Base-by-base conservation (phyloP, 208 protist genomes). In the Spongospora subterranea region DNA sequence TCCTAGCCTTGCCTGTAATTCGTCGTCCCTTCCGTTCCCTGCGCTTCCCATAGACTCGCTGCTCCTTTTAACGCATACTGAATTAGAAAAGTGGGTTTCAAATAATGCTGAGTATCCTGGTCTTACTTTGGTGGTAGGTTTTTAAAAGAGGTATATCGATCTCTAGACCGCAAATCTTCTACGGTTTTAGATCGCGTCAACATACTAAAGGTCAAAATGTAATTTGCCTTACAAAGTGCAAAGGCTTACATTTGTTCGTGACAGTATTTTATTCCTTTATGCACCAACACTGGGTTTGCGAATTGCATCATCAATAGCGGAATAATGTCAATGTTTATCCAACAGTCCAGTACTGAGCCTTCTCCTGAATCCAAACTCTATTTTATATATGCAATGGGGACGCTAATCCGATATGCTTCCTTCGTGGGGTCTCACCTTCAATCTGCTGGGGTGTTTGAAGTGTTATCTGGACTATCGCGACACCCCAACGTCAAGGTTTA, bases 241-340 rank as follows among this genome's bases (percentile, higher is more conserved):
- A 82, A 82, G 35, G 17, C 6, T 82, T 82, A 43, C 35, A 20
- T 6, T 20, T 45, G 35, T 20, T 43, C 17, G 6, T 35, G 17
- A 6, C n/a, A 82, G 71, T 82, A 82, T 43, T 82, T 82, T 35
- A 82, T 82, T 43, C 71, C 71, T 40, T 82, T 82, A 35, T 82
- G 71, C 71, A 82, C 71, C 6, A 82, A 82, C n/a, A 82, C 71
- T n/a, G 71, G 71, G 35, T 82, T 82, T 35, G 71, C 71, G 6
- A 82, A 82, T 35, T 82, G 71, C 35, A 43, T 82, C 71, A 82
- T 82, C n/a, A 82, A 82, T n/a, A 82, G 71, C 35, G 71, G 71
- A 35, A 82, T 82, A 45, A 82, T 82, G 71, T 82, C 71, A 6
- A 82, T 82, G 71, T 43, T 82, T 35, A 82, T 82, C n/a, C 71